Conservation (phyloP, 805 yeast genomes). For the Clavispora santaluciae region DNA sequence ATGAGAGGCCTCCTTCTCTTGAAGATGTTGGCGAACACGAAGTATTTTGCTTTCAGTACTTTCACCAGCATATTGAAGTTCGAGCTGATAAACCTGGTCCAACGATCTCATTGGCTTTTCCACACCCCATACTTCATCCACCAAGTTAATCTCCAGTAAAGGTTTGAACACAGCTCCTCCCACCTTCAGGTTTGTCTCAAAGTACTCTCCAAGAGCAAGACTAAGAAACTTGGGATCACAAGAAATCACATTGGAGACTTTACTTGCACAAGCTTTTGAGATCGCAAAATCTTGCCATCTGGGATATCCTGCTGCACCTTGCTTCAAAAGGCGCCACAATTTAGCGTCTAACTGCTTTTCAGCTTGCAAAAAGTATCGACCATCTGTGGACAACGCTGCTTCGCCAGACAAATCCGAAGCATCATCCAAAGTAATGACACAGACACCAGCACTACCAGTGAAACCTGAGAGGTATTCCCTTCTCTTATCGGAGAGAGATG, state of each 20-base stretch:
- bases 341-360: conserved; percentile 69
- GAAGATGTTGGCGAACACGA: conserved; percentile 28
- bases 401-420: conserved; percentile 48
- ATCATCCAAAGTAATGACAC: conserved; percentile 23
- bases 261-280: conserved; percentile 50
- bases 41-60: conserved; percentile 25
- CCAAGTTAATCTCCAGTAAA: conserved; percentile 24
- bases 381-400: conserved; percentile 88
- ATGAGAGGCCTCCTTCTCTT: conserved; percentile 17
- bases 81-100: conserved; percentile 29
- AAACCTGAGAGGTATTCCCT: conserved; percentile 17
- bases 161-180: conserved; percentile 28
- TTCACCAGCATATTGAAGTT: conserved; percentile 32
- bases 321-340: conserved; percentile 73
- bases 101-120: conserved; percentile 31
- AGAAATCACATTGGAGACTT: conserved; percentile 55
- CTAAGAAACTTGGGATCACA: conserved; percentile 77
- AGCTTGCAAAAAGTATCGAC: conserved; percentile 92
- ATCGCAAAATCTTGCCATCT: conserved; percentile 75
- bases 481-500: conserved; percentile 16
- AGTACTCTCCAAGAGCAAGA: conserved; percentile 40
- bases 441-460: conserved; percentile 17
- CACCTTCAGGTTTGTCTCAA: conserved; percentile 23
- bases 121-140: conserved; percentile 36
- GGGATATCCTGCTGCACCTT: conserved; percentile 64